phyloP scores from a whole-genome alignment of 208 protist species.

The Blastocrithidia nonstop region DNA sequence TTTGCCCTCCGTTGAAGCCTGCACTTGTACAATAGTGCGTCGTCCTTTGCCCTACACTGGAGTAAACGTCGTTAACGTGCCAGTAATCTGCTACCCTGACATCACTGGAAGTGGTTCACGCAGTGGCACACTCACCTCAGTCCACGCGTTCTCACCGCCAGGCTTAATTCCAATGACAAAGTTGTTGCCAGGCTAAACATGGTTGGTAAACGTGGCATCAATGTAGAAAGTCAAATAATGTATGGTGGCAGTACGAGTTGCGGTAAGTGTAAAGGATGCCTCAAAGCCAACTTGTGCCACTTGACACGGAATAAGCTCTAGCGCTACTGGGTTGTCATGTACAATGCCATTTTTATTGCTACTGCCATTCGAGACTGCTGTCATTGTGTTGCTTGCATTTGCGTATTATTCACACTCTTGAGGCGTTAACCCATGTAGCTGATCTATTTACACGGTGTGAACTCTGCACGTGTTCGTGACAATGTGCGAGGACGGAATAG shows the following conservation, averaged over 20 bases:
- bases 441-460: slow-evolving; percentile 46
- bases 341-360: background rate
- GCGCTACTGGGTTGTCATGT: slow-evolving; percentile 40
- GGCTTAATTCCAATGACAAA: slow-evolving; percentile 72
- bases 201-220: slow-evolving; percentile 60
- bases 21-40: slow-evolving; percentile 44
- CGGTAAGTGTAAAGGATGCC: slow-evolving; percentile 32
- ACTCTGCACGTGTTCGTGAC: slow-evolving; percentile 43
- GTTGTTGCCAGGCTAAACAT: slow-evolving; percentile 56
- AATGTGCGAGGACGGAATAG: slow-evolving; percentile 55
- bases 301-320: slow-evolving; percentile 13
- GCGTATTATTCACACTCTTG: slow-evolving; percentile 13
- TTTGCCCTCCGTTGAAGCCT: slow-evolving; percentile 37
- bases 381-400: background rate
- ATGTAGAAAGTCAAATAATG: slow-evolving; percentile 82
- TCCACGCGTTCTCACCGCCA: slow-evolving; percentile 65
- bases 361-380: background rate
- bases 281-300: slow-evolving; percentile 32
- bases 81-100: slow-evolving; percentile 40
- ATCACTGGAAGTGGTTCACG: slow-evolving; percentile 47
- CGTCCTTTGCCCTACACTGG: slow-evolving; percentile 29
- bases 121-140: slow-evolving; percentile 66
- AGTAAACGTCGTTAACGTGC: slow-evolving; percentile 29
- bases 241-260: slow-evolving; percentile 38
- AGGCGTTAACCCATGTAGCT: slow-evolving; percentile 14